phyloP scores from a whole-genome alignment of 1,284 basidiomycete species.

The Abortiporus biennis region DNA sequence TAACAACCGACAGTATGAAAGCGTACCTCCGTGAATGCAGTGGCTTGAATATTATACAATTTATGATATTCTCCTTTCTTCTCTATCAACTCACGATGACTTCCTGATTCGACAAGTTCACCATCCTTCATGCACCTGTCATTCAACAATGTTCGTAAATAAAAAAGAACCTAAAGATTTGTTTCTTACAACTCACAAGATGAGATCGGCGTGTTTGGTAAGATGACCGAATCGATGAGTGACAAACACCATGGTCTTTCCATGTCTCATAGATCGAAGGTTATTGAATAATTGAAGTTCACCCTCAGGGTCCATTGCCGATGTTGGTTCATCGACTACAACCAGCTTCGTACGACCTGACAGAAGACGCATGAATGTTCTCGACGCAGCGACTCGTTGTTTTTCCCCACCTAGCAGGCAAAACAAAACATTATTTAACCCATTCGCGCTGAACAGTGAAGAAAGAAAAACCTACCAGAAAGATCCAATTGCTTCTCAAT shows the following conservation, averaged over 20 bases:
- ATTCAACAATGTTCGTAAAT: not conserved
- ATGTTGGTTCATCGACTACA: slow-evolving; percentile 13
- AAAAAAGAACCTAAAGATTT: not conserved
- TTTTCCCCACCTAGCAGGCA: slow-evolving; percentile 13
- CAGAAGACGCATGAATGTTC: slow-evolving; percentile 13
- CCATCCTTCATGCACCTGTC: slow-evolving; percentile 58
- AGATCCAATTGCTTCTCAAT: slow-evolving; percentile 6
- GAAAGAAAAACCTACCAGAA: slow-evolving; percentile 9
- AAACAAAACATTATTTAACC: too few relatives aligned
- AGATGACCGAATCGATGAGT: slow-evolving; percentile 66
- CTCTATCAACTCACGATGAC: slow-evolving; percentile 47
- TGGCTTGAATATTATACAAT: slow-evolving; percentile 59
- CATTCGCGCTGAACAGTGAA: not conserved
- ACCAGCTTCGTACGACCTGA: slow-evolving; percentile 6
- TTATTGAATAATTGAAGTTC: slow-evolving; percentile 51
- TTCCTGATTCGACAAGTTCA: slow-evolving; percentile 49
- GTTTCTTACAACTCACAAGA: slow-evolving; percentile 38
- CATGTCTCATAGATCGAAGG: slow-evolving; percentile 48
- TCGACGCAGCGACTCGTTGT: slow-evolving; percentile 11
- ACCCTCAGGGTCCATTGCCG: slow-evolving; percentile 13
- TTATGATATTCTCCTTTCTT: slow-evolving; percentile 51
- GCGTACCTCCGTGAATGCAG: slow-evolving; percentile 42
- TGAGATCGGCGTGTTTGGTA: slow-evolving; percentile 61
- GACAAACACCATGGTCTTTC: slow-evolving; percentile 71
- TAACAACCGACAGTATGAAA: too few relatives aligned